Conservation (phyloP, 1,284 basidiomycete species). For the Coniophora puteana region DNA sequence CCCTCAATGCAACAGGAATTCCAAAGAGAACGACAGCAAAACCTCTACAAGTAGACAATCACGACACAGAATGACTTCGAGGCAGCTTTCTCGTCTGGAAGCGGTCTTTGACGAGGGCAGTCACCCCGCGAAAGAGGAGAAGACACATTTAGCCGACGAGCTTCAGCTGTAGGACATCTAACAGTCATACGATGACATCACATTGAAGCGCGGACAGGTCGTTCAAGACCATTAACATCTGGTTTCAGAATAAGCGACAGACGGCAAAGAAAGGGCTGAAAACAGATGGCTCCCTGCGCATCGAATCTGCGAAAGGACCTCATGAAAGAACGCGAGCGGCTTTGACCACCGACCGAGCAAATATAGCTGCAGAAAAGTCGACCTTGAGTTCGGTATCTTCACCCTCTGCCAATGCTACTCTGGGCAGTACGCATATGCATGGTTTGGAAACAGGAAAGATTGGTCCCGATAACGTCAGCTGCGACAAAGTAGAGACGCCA, state of each 20-base stretch:
- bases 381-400: conserved; percentile 24
- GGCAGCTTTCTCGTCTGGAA: conserved; percentile 37
- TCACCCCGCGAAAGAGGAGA: conserved; percentile 36
- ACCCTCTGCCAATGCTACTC: conserved; percentile 24
- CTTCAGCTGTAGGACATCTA: conserved; percentile 34
- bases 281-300: not conserved
- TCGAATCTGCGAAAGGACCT: not conserved
- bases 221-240: conserved; percentile 45
- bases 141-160: conserved; percentile 33
- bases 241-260: conserved; percentile 51
- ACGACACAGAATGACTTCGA: conserved; percentile 36
- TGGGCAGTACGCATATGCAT: no score
- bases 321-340: not conserved
- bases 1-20: not conserved
- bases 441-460: no score
- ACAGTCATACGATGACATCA: not conserved
- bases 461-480: no score
- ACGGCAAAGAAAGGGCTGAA: conserved; percentile 34
- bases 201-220: conserved; percentile 27
- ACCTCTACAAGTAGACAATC: conserved; percentile 22
- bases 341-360: not conserved
- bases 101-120: conserved; percentile 33
- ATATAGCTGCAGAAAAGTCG: conserved; percentile 13
- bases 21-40: not conserved
- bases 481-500: no score